Base-by-base conservation (phyloP, 352 stramenopile genomes). In the Phytophthora sp. region DNA sequence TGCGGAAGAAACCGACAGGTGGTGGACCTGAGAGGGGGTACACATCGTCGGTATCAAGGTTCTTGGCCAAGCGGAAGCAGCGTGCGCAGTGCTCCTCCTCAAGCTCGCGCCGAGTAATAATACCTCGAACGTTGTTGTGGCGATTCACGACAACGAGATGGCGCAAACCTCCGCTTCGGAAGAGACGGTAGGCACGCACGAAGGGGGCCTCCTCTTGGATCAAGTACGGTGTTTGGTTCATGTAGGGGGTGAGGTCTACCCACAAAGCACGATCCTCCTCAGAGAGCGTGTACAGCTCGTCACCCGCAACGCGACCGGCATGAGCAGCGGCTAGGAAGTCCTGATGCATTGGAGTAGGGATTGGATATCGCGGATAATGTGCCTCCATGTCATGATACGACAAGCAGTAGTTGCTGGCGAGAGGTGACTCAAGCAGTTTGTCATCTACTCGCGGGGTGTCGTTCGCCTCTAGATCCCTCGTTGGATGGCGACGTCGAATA, bases 161-260 rank as follows among this genome's bases (percentile, higher is more conserved):
- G 15, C 97, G 92, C 44, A 99, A 73, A 21, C 97, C 97, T 9
- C 98, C 82, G 15, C 94, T 99, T 20, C 97, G 94, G 69, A 99
- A 99, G 20, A 99, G 81, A 13, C 95, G 85, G 66, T 99, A 99
- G 5, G 97, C 97, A 13, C 97, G 84, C 54, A 97, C 84, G 42
- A 99, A 97, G 4, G 94, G 97, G 2, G 94, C 92, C 50, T 97
- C 96, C 61, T 98, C 93, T 53, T 99, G 97, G 27, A 99, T 94
- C 38, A 95, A 89, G 58, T 98, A 98, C 48, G 97, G 95, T 31
- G 96, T 97, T 50, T 97, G 96, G 82, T 99, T 99, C 52, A 98
- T 98, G 77, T 99, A 99, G 1, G 97, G 97, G 39, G 96, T 91
- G 24, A 99, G 77, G 67, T 99, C 95, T 28, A 99, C 79, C 89